Evolutionary conservation across 176 grass and related monocot genomes (phyloP).

Genomic region (Cocos nucifera): DNA sequence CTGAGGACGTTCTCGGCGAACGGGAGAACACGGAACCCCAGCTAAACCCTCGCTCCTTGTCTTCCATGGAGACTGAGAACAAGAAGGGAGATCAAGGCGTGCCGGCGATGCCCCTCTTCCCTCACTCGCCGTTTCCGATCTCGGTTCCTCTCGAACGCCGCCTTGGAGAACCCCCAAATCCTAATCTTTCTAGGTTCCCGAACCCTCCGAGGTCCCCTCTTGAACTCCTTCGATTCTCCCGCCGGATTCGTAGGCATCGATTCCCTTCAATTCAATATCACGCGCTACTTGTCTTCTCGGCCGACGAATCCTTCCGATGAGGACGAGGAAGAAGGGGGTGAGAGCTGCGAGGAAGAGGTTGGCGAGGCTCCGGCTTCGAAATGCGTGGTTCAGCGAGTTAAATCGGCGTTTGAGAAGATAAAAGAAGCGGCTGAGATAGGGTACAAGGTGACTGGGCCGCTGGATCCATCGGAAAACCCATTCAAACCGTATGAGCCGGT

Average conservation of each 20-base stretch:
- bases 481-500: too few species aligned
- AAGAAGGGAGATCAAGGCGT: conserved; percentile 39
- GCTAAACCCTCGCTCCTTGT: too few species aligned
- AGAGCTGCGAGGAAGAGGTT: too few species aligned
- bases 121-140: conserved; percentile 30
- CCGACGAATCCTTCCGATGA: conserved; percentile 34
- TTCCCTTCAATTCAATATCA: conserved; percentile 17
- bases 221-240: not conserved
- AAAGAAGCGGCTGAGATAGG: too few species aligned
- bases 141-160: not conserved
- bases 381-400: too few species aligned
- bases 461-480: too few species aligned
- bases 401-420: too few species aligned
- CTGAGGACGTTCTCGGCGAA: too few species aligned
- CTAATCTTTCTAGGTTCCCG: conserved; percentile 3
- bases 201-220: not conserved
- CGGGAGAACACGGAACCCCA: too few species aligned
- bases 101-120: conserved; percentile 54
- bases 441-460: too few species aligned
- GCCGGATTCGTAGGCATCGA: not conserved
- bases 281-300: conserved; percentile 39
- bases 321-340: conserved; percentile 6
- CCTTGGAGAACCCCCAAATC: not conserved
- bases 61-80: too few species aligned
- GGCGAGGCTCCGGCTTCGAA: too few species aligned